Percentiles rank a stretch among this genome's conserved stretches.
Conservation (phyloP, 2,329 filamentous ascomycete species). For the Cladosporium colombiae region DNA sequence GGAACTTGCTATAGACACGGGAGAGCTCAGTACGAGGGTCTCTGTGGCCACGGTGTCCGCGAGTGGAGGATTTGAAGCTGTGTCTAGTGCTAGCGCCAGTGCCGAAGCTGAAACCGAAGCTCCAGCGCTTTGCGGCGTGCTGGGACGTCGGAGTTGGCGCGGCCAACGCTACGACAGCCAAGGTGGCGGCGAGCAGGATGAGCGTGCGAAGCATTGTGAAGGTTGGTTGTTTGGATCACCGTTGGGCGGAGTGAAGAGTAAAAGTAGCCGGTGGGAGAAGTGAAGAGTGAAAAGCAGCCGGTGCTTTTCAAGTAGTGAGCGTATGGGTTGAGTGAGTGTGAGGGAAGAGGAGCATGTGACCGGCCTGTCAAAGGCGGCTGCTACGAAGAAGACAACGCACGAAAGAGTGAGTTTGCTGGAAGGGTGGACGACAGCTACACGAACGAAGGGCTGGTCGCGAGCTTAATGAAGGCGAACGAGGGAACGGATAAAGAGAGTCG, state of each 20-base stretch:
- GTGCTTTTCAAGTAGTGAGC: constrained; percentile 15
- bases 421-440: constrained; percentile 8
- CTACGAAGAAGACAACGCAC: constrained; percentile 9
- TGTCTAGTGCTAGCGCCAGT: not conserved
- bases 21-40: constrained; percentile 64
- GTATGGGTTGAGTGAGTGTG: not conserved
- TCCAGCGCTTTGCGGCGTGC: constrained; percentile 28
- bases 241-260: not conserved
- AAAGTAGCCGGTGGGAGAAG: not conserved
- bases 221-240: not conserved
- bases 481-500: constrained; percentile 5
- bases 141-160: constrained; percentile 36
- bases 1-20: constrained; percentile 69
- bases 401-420: constrained; percentile 18
- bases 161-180: constrained; percentile 51
- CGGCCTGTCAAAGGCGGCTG: constrained; percentile 20
- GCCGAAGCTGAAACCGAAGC: constrained; percentile 4
- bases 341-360: not conserved
- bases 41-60: constrained; percentile 44
- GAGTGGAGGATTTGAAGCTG: constrained; percentile 14
- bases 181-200: constrained; percentile 50
- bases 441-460: constrained; percentile 6
- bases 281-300: constrained; percentile 6
- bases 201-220: constrained; percentile 25
- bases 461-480: constrained; percentile 7